Evolutionary conservation across 1,284 basidiomycete species (phyloP), one percentile per base, ranked within the genome.

Genomic region (Marasmius fiardii): DNA sequence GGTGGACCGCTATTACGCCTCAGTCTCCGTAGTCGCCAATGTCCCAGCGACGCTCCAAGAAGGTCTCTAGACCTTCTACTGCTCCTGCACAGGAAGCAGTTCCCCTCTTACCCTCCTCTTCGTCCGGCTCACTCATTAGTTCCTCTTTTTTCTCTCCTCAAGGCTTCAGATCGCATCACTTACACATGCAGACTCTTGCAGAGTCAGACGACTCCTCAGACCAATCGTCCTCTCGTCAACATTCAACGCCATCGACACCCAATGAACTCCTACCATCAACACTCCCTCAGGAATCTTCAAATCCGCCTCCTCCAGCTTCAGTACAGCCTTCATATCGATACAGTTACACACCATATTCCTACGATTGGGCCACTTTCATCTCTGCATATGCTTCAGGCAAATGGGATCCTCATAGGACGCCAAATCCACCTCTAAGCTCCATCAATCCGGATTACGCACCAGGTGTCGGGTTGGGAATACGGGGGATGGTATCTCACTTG

Each of bases 371-470:
- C 18, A 83, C 84, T 0, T 93, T 93, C 68, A 81, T 90, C 56
- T 72, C 77, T 39, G 85, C 88, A 0, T 93, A 94, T 67, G 83
- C 90, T 0, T 68, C 79, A 26, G 92, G 92, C 11, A 77, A 83
- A 58, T 95, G 92, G 87, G 90, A 92, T 66, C 90, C 92, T 1
- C 82, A 86, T 61, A 79, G 79, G 53, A 88, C 83, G 0, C 92
- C 92, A 1, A 80, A 80, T 61, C 85, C 79, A 6, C 92, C 90
- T 4, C 8, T 68, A 51, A 54, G 59, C 64, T 33, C 64, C 23
- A 51, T 41, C n/a, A 16, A 48, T 28, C 47, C 50, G 11, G 28
- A 33, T 49, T 49, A 31, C 20, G 31, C 23, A 12, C 26, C 18
- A 26, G 20, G 16, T 3, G 26, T 47, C 28, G 47, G 47, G 23